These are phyloP conservation scores for Blastocrithidia nonstop DNA, from an alignment of 208 protist species.

Conservation along the genomic window DNA sequence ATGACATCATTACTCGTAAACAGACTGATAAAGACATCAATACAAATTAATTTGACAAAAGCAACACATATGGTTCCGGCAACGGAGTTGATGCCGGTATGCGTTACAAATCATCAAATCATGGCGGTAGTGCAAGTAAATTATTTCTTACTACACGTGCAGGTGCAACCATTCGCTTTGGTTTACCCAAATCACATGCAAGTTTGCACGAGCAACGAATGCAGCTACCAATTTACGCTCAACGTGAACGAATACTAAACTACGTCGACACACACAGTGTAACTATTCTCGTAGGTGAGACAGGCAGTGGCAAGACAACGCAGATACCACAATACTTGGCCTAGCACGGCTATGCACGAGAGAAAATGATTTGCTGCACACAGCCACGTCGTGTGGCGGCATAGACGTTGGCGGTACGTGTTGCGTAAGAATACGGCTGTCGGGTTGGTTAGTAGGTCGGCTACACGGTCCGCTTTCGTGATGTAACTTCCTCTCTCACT, in stretches of 20 bases:
- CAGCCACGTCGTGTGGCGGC: conserved; percentile 99
- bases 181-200: no score
- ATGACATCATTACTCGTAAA: no score
- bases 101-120: no score
- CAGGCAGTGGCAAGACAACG: conserved; percentile 96
- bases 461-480: conserved; percentile 98
- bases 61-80: no score
- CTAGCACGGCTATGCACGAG: conserved; percentile 77
- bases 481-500: conserved; percentile 91
- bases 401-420: conserved; percentile 96
- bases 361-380: conserved; percentile 86
- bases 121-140: no score
- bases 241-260: conserved; percentile 82
- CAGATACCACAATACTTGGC: conserved; percentile 91
- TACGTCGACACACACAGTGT: conserved; percentile 67
- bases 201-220: conserved; percentile 61
- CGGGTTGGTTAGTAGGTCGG: conserved; percentile 96
- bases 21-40: no score
- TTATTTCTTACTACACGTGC: no score
- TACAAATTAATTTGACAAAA: no score
- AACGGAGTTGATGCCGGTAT: no score
- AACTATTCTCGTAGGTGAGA: conserved; percentile 90
- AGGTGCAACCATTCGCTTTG: no score
- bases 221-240: conserved; percentile 90
- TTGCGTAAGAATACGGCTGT: conserved; percentile 97